Base-by-base conservation (phyloP, 2,329 filamentous ascomycete genomes). In the Cladorrhinum sp. region DNA sequence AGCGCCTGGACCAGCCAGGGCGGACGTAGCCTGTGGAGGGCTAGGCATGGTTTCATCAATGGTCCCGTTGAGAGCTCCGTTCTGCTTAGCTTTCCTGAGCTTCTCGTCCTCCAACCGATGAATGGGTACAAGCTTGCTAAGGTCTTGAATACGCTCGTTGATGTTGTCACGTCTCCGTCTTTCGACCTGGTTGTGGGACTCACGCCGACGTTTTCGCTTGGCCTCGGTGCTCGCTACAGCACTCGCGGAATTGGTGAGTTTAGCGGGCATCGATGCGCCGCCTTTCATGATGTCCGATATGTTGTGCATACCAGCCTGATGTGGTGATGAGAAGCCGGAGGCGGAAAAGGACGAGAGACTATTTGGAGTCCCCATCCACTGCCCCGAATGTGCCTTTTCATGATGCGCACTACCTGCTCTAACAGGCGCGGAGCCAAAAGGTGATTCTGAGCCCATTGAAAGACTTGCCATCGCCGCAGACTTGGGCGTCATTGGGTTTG, bases 101-200 rank as follows among this genome's bases (percentile, higher is more conserved):
- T 96, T 97, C 76, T 99, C 95, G 71, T 98, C 95, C 70, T 99
- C 95, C 2, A 99, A 82, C 62, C 95, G 88, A 75, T 99, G 95
- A 62, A 88, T 83, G 23, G 95, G 95, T 1, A 99, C 93, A 18
- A 99, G 84, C 69, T 92, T 91, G 71, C 93, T 96, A 7, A 99
- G 83, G 71, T 99, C 95, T 71, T 98, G 93, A 64, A 99, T 99
- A 49, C 95, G 87, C 76, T 99, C 95, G 68, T 99, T 99, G 80
- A 99, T 99, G 73, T 98, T 98, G 78, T 98, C 95, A 64, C 95
- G 87, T 63, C 95, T 89, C 55, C 95, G 88, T 59, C 95, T 91
- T 78, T 99, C 95, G 10, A 99, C 95, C 41, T 96, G 82, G 72
- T 99, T 98, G 78, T 99, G 95, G 1, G 93, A 98, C 71, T 97